Percentiles rank a stretch among this genome's conserved stretches.
Evolutionary conservation across 2,329 filamentous ascomycete genomes (phyloP).

Genomic region (Emmonsiellopsis sp.): DNA sequence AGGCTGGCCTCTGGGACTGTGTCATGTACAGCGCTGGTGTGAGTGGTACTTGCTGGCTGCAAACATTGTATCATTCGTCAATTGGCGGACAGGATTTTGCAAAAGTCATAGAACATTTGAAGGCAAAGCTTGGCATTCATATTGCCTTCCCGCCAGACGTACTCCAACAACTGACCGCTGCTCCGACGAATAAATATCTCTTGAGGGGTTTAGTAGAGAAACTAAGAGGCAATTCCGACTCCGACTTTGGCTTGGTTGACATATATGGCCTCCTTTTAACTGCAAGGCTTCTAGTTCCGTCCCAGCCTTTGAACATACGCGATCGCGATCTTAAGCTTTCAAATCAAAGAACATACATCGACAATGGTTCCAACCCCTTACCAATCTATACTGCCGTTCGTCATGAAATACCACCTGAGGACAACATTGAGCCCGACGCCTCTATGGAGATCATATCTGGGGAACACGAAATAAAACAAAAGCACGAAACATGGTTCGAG

Average conservation of each 20-base stretch:
- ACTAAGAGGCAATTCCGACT: conserved; percentile 68
- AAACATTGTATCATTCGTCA: conserved; percentile 76
- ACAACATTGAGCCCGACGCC: conserved; percentile 16
- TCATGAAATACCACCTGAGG: conserved; percentile 71
- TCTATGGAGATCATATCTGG: conserved; percentile 16
- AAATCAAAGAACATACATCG: conserved; percentile 67
- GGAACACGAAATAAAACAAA: conserved; percentile 38
- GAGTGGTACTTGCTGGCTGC: conserved; percentile 92
- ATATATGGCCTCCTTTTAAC: conserved; percentile 82
- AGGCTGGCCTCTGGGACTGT: conserved; percentile 87
- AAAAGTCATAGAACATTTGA: conserved; percentile 73
- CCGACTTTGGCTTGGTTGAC: conserved; percentile 85
- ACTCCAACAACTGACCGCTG: conserved; percentile 69
- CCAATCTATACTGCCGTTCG: conserved; percentile 94
- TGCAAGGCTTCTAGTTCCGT: conserved; percentile 75
- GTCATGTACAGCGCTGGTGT: conserved; percentile 92
- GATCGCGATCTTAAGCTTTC: conserved; percentile 82
- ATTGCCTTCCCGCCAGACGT: conserved; percentile 87
- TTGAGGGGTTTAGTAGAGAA: conserved; percentile 87
- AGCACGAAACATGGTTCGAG: conserved; percentile 79
- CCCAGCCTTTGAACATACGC: conserved; percentile 69
- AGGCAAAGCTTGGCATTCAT: conserved; percentile 73
- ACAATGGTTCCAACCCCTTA: conserved; percentile 71
- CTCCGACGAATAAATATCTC: conserved; percentile 88
- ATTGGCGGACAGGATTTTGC: conserved; percentile 60